Evolutionary conservation across 495 filamentous ascomycete species (phyloP).

Genomic region (Aspergillus taichungensis): DNA sequence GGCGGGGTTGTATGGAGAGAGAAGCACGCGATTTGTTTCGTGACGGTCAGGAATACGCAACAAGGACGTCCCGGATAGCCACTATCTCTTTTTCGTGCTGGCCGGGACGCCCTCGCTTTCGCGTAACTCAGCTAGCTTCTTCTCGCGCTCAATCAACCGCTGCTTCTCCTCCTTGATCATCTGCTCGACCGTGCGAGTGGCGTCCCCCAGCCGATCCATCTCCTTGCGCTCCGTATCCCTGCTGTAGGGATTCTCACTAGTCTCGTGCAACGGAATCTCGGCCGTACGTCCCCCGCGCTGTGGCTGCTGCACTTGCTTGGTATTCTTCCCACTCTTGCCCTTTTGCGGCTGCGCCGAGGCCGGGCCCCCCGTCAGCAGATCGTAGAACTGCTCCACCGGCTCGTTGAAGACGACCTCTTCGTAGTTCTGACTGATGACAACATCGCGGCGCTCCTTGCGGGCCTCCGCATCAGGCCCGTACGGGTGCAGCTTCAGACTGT

Average conservation of each 20-base stretch:
- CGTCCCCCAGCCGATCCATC: constrained; percentile 47
- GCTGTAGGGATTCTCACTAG: constrained; percentile 63
- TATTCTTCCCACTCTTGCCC: constrained; percentile 38
- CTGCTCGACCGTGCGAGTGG: constrained; percentile 59
- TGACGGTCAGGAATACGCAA: not conserved
- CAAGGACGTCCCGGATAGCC: too few relatives aligned
- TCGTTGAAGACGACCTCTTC: constrained; percentile 96
- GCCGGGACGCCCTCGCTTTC: constrained; percentile 42
- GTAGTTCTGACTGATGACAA: constrained; percentile 66
- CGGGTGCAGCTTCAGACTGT: constrained; percentile 83
- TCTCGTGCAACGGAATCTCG: constrained; percentile 57
- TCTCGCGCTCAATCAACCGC: constrained; percentile 52
- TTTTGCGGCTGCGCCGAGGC: constrained; percentile 19
- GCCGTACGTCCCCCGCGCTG: constrained; percentile 51
- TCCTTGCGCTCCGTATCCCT: constrained; percentile 64
- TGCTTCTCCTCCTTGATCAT: constrained; percentile 62
- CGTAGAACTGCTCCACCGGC: constrained; percentile 82
- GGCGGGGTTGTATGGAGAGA: not conserved
- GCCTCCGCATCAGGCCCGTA: constrained; percentile 76
- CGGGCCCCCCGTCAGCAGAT: constrained; percentile 62
- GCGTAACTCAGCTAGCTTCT: constrained; percentile 53
- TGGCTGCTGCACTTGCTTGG: constrained; percentile 34
- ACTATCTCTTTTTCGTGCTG: constrained; percentile 36
- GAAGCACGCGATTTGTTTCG: not conserved
- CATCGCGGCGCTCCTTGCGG: constrained; percentile 53